phyloP scores from a whole-genome alignment of 345 rosid genomes.

The Limnanthes douglasii region DNA sequence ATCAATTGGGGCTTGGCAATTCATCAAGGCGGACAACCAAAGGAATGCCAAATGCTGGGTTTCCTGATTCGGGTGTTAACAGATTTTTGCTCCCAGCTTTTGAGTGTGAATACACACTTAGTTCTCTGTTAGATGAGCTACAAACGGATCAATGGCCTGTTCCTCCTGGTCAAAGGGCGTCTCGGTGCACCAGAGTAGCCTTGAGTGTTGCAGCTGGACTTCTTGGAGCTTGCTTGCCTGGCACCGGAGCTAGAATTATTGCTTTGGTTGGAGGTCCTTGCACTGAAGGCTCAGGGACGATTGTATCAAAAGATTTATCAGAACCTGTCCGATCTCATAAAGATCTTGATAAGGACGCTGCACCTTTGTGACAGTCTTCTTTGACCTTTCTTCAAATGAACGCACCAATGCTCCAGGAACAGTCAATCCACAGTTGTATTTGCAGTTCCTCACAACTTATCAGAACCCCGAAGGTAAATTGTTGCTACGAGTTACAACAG shows the following conservation, averaged over 20 bases:
- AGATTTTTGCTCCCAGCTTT: slow-evolving; percentile 87
- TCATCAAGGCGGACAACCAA: slow-evolving; percentile 38
- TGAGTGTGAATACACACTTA: slow-evolving; percentile 75
- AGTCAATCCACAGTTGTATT: too few species aligned
- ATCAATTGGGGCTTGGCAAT: slow-evolving; percentile 69
- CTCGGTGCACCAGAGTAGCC: slow-evolving; percentile 91
- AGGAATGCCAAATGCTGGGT: slow-evolving; percentile 41
- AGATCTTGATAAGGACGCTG: too few species aligned
- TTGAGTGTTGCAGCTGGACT: slow-evolving; percentile 83
- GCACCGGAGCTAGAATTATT: slow-evolving; percentile 88
- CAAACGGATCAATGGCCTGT: slow-evolving; percentile 98
- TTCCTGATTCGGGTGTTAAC: slow-evolving; percentile 30
- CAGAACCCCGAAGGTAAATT: too few species aligned
- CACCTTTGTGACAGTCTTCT: too few species aligned
- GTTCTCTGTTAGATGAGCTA: slow-evolving; percentile 86
- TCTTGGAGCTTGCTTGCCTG: slow-evolving; percentile 93
- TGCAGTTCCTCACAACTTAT: too few species aligned
- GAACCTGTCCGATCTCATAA: too few species aligned
- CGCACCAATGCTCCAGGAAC: too few species aligned
- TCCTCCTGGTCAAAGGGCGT: slow-evolving; percentile 45
- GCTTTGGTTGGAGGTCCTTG: slow-evolving; percentile 99
- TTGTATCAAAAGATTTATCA: too few species aligned
- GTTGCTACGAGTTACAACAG: too few species aligned
- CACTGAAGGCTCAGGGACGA: slow-evolving; percentile 99
- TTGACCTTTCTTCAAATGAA: too few species aligned